Evolutionary conservation across 768 basidiomycete genomes (phyloP).

Genomic region (Amanita jacksonii): DNA sequence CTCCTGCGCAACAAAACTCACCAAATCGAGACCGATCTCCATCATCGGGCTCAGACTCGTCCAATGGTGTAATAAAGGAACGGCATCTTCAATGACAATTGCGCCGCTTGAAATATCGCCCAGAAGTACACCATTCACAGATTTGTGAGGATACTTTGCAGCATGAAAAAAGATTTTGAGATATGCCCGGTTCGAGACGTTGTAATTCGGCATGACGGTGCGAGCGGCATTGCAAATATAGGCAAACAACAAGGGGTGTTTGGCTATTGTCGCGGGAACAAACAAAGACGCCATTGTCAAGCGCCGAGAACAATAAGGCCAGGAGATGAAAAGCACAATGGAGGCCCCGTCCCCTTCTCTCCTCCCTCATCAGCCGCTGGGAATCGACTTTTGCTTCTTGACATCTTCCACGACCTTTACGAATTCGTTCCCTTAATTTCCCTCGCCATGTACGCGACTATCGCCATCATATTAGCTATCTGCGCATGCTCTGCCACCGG

Average conservation of each 20-base stretch:
- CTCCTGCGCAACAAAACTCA: slow-evolving; percentile 23
- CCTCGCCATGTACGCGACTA: slow-evolving; percentile 9
- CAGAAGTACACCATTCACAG: slow-evolving; percentile 73
- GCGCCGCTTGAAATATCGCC: slow-evolving; percentile 30
- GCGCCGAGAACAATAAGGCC: slow-evolving; percentile 3
- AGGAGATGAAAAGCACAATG: slow-evolving; percentile 4
- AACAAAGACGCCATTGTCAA: too few relatives aligned
- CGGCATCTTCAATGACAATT: slow-evolving; percentile 50
- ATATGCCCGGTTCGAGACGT: slow-evolving; percentile 53
- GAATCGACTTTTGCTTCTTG: slow-evolving; percentile 4
- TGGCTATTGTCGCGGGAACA: too few relatives aligned
- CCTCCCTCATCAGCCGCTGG: slow-evolving; percentile 5
- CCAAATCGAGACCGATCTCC: slow-evolving; percentile 76
- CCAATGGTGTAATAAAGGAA: slow-evolving; percentile 82
- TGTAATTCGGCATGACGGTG: slow-evolving; percentile 37
- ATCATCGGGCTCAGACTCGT: slow-evolving; percentile 78
- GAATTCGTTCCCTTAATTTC: background rate
- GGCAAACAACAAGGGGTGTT: too few relatives aligned
- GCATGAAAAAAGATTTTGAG: slow-evolving; percentile 71
- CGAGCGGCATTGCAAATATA: too few relatives aligned
- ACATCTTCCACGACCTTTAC: slow-evolving; percentile 6
- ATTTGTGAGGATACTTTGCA: slow-evolving; percentile 66
- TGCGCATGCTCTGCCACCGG: slow-evolving; percentile 1
- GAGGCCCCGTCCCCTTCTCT: background rate
- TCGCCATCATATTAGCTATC: slow-evolving; percentile 8